These are phyloP conservation scores for Thalassiosira delicatula DNA, from an alignment of 352 stramenopile genomes.

Conservation along the genomic window DNA sequence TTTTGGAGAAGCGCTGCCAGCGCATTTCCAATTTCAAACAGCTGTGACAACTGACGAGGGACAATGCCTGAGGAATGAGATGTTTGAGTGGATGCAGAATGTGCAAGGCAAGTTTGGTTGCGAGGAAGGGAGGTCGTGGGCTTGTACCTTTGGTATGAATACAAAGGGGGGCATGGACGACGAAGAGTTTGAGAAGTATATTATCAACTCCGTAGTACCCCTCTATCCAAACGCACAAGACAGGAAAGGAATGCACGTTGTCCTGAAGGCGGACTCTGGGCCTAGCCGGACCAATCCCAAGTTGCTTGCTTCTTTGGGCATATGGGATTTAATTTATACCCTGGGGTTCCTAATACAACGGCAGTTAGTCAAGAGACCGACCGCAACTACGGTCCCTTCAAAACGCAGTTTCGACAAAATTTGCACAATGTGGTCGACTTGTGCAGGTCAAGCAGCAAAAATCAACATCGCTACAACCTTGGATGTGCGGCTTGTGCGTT, in stretches of 20 bases:
- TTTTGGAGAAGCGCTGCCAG: neutral
- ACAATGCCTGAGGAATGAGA: neutral
- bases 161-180: neutral
- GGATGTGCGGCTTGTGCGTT: neutral
- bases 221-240: neutral
- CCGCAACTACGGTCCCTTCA: slow-evolving; percentile 14
- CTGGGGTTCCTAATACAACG: slow-evolving; percentile 5
- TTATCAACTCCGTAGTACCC: neutral
- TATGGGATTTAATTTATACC: slow-evolving; percentile 8
- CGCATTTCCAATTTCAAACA: neutral
- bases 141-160: neutral
- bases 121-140: neutral
- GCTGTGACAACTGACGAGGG: neutral
- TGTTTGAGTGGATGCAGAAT: too few species aligned
- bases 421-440: neutral
- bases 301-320: neutral
- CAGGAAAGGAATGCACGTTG: neutral
- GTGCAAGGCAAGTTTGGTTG: neutral
- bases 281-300: neutral
- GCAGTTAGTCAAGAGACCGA: slow-evolving; percentile 8
- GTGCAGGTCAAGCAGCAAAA: neutral
- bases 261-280: neutral
- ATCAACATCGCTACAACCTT: neutral
- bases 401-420: neutral
- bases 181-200: neutral